Evolutionary conservation across 176 grass and related monocot species (phyloP).

Genomic region (Dactylis glomerata): DNA sequence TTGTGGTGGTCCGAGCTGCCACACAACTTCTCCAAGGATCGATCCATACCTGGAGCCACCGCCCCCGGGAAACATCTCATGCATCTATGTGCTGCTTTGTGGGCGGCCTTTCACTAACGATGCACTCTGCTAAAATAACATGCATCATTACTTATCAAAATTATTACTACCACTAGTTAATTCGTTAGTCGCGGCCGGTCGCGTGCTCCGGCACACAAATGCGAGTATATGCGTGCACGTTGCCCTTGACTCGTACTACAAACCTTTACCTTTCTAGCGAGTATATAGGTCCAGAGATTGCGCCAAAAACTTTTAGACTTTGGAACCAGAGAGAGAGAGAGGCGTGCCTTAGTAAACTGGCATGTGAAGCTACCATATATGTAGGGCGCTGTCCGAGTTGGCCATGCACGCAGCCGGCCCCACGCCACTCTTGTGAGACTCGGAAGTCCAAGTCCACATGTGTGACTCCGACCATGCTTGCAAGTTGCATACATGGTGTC

Average conservation of each 20-base stretch:
- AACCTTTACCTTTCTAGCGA: neutral
- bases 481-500: neutral
- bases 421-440: neutral
- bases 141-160: neutral
- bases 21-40: neutral
- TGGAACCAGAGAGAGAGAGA: neutral
- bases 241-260: neutral
- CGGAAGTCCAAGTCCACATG: neutral
- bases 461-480: neutral
- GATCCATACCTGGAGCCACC: neutral
- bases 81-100: conserved; percentile 8
- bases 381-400: neutral
- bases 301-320: neutral
- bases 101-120: neutral
- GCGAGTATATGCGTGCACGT: neutral
- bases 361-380: too few species aligned
- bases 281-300: neutral
- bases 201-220: neutral
- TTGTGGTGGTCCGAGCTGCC: neutral
- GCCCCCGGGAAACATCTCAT: neutral
- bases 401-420: neutral
- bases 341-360: neutral
- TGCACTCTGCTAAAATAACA: neutral
- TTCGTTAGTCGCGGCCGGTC: neutral
- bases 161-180: too few species aligned